Base-by-base conservation (phyloP, 495 filamentous ascomycete genomes). In the Penicillium manginii region DNA sequence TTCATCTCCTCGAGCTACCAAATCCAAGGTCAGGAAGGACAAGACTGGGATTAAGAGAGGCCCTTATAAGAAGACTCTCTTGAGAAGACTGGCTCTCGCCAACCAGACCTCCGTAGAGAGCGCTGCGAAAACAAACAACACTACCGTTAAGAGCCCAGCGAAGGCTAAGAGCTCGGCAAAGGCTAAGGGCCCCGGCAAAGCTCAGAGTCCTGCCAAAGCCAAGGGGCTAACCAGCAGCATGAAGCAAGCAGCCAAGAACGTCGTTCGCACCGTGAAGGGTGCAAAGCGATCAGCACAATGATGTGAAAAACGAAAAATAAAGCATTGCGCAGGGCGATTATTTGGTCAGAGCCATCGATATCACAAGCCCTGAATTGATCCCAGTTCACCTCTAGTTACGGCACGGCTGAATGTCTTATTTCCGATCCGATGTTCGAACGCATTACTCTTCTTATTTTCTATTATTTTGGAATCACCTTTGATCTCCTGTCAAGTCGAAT, bases 221-320 rank as follows among this genome's bases (percentile, higher is more conserved):
- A 55, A 50, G 19, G 31, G 53, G 15, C 33, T 66, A 23, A 46
- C 29, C 37, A 58, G 54, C 29, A 59, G 53, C 14, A 51, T 72
- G 37, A 65, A 63, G 29, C 61, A 19, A 15, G 64, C 55, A 14
- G 65, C 60, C 43, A 56, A 50, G 19, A 66, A 47, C 4, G 52
- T 61, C 23, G 57, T 61, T 12, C 63, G 54, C 14, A 50, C 59
- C 29, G 57, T 66, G 17, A 66, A 62, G 49, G 66, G 55, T 17
- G 52, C 48, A 50, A 67, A 64, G 52, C 59, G 55, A 51, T 61
- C 23, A 57, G 19, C 22, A 31, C 53, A 35, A 50, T 47, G 23
- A 49, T 18, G 47, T 47, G 19, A 9, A 19, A 45, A 22, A 47
- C 9, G 21, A 26, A 26, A 26, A 47, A 14, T 3, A 45, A 22